Evolutionary conservation across 768 basidiomycete genomes (phyloP), one percentile per base, ranked within the genome.

Genomic region (Cystofilobasidium bisporidii): DNA sequence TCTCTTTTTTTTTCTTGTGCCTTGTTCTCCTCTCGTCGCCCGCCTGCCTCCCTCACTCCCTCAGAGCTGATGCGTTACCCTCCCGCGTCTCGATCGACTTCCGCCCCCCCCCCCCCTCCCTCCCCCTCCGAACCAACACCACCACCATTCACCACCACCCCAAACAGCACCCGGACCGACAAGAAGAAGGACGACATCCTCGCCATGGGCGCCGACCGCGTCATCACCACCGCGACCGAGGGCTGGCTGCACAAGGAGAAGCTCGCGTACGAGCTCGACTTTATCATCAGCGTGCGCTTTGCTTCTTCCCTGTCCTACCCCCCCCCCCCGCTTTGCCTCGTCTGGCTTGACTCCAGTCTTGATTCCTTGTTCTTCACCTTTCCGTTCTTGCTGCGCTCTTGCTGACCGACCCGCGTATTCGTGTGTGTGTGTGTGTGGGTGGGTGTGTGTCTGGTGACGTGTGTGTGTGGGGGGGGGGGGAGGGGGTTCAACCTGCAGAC

Each of bases 101-200:
- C 11, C 26, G 30, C 30, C 10, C 8, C 2, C 26, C 28, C 3
- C 6, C 53, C 10, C 18, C 12, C 20, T 17, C 60, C 14, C 24
- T 20, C 18, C n/a, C n/a, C 24, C 33, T 22, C 41, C n/a, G n/a
- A n/a, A n/a, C n/a, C n/a, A n/a, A n/a, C n/a, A n/a, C n/a, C n/a
- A n/a, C n/a, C n/a, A n/a, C n/a, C n/a, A n/a, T n/a, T n/a, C n/a
- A n/a, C n/a, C n/a, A n/a, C n/a, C n/a, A n/a, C n/a, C n/a, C n/a
- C n/a, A n/a, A n/a, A 24, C 60, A 41, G 50, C 76, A 81, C 83
- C 1, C 84, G 85, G 74, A 80, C 80, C 33, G 72, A 77, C 30
- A 74, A 74, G 64, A 86, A 86, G 76, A 76, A 81, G 74, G 80
- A 81, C 0, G 85, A 86, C 72, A 83, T 82, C 26, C 75, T 80